These are phyloP conservation scores for Phytopythium aichiense DNA, from an alignment of 352 stramenopile genomes.

Conservation along the genomic window DNA sequence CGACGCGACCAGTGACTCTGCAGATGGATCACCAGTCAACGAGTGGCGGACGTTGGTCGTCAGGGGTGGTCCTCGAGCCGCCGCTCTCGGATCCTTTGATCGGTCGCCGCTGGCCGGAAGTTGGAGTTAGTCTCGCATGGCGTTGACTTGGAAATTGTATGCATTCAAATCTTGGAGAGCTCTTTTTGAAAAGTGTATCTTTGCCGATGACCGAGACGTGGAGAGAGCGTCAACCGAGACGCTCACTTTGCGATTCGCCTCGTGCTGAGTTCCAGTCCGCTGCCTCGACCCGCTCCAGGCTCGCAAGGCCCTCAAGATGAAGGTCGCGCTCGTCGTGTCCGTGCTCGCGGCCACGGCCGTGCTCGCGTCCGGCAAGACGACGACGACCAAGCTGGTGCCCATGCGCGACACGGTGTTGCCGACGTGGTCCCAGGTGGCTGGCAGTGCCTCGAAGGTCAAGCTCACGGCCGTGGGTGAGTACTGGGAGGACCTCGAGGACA, in stretches of 20 bases:
- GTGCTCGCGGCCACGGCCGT: background rate
- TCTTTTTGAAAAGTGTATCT: background rate
- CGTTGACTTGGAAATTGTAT: slow-evolving; percentile 1
- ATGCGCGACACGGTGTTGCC: slow-evolving; percentile 6
- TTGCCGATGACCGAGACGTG: background rate
- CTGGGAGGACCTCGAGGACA: background rate
- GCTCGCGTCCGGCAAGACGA: background rate
- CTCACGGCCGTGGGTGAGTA: background rate
- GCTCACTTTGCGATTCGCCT: slow-evolving; percentile 1
- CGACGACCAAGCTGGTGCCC: background rate
- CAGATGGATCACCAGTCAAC: background rate
- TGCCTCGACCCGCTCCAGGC: background rate
- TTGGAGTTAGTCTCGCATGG: background rate
- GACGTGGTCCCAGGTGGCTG: background rate
- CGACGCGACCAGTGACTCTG: too few relatives aligned
- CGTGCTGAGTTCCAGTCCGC: background rate
- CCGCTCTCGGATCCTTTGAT: background rate
- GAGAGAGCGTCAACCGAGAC: too few relatives aligned
- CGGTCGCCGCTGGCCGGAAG: too few relatives aligned
- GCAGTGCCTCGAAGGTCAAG: background rate
- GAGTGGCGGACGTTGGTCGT: background rate
- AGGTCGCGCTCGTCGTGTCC: background rate
- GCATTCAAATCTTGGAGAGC: background rate
- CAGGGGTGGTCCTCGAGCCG: too few relatives aligned
- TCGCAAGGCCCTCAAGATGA: background rate